Percentiles rank a stretch among this genome's conserved stretches.
Conservation (phyloP, 1,139 yeast species). For the Sugiyamaella sp. region DNA sequence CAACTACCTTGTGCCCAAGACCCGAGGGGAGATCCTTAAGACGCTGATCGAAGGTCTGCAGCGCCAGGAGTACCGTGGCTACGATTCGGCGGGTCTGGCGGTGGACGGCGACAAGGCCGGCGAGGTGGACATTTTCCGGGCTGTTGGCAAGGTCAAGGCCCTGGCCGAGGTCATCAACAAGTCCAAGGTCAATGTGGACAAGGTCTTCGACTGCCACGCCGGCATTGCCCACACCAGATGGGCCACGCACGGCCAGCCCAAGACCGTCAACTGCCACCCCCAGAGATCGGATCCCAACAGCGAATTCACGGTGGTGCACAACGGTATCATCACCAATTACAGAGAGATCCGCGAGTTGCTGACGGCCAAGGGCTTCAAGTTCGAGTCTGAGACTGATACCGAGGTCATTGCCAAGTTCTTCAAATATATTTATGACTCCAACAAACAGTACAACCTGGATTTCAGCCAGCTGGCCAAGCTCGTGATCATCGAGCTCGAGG, state of each 20-base stretch:
- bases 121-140: constrained; percentile 69
- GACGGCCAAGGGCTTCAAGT: constrained; percentile 73
- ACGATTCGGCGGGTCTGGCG: constrained; percentile 96
- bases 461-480: constrained; percentile 91
- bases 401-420: constrained; percentile 96
- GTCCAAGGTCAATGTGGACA: constrained; percentile 54
- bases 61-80: constrained; percentile 95
- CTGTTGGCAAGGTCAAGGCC: constrained; percentile 88
- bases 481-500: constrained; percentile 91
- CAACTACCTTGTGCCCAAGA: constrained; percentile 88
- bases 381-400: constrained; percentile 95
- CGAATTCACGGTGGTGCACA: constrained; percentile 93
- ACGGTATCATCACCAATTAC: constrained; percentile 97
- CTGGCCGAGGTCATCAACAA: constrained; percentile 68
- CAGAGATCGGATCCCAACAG: constrained; percentile 82
- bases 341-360: constrained; percentile 85
- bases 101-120: constrained; percentile 72
- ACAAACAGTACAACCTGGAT: constrained; percentile 73
- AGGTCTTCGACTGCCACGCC: constrained; percentile 79
- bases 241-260: constrained; percentile 99
- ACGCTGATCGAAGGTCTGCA: constrained; percentile 89
- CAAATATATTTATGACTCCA: constrained; percentile 86
- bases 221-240: constrained; percentile 99
- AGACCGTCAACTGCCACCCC: constrained; percentile 88
- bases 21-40: constrained; percentile 90